Percentiles rank a stretch among this genome's conserved stretches.
These are phyloP conservation scores for Tricholoma furcatifolium DNA, from an alignment of 768 basidiomycete genomes.

Conservation along the genomic window DNA sequence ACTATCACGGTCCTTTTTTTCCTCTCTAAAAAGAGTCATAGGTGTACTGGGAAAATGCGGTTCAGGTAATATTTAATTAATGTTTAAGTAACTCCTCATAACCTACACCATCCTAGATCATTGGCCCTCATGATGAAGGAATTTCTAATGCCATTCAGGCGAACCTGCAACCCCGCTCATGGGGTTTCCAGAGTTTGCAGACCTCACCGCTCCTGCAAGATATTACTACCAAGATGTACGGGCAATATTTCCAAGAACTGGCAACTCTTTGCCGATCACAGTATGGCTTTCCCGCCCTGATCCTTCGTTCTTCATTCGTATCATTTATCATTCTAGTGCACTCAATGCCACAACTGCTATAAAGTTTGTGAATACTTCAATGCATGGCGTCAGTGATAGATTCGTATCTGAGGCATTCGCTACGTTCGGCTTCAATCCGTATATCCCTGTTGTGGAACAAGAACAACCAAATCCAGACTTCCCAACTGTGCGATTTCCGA, in stretches of 20 bases:
- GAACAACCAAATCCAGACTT: conserved; percentile 80
- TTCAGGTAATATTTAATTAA: conserved; percentile 69
- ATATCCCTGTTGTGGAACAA: conserved; percentile 64
- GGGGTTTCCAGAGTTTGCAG: conserved; percentile 33
- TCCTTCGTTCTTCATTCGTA: not conserved
- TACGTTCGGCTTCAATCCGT: conserved; percentile 56
- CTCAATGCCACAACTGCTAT: conserved; percentile 39
- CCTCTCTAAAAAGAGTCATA: conserved; percentile 23
- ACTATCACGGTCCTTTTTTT: not conserved
- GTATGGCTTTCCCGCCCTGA: conserved; percentile 18
- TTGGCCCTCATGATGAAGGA: conserved; percentile 77
- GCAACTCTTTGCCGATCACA: conserved; percentile 24
- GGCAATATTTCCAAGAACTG: conserved; percentile 53
- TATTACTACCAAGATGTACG: conserved; percentile 55
- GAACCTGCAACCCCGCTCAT: conserved; percentile 56
- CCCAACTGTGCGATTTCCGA: conserved; percentile 81
- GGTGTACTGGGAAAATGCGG: conserved; percentile 91
- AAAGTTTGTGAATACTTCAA: conserved; percentile 82
- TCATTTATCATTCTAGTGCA: not conserved
- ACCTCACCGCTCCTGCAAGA: conserved; percentile 50
- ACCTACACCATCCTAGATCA: conserved; percentile 54
- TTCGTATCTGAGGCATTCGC: conserved; percentile 60
- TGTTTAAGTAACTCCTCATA: not conserved
- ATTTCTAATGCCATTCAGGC: conserved; percentile 65
- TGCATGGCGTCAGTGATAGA: conserved; percentile 85